Evolutionary conservation across 2,329 filamentous ascomycete species (phyloP), one percentile per base, ranked within the genome.

Genomic region (Lecanicillium sp.): DNA sequence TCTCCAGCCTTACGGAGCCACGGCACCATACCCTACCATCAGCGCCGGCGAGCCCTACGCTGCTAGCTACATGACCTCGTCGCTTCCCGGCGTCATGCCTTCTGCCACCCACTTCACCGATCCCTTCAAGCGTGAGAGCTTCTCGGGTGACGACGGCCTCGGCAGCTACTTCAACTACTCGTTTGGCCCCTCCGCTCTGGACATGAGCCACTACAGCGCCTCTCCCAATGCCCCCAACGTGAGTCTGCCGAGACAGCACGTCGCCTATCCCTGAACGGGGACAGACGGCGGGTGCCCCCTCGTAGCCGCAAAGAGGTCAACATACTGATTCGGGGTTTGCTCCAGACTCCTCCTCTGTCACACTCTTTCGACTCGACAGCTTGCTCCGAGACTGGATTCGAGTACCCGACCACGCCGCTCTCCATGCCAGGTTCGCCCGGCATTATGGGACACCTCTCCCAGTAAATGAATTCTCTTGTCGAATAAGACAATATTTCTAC

Each of bases 211-310:
- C 51, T 69, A 73, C 50, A 74, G 78, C 56, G 71, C 77, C 21
- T 88, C 87, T 71, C 79, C 85, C 63, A 78, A 79, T 65, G 78
- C 79, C 67, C 79, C 83, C 75, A 84, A 87, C 79, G 86, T 90
- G 83, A 84, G 81, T 83, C 70, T 51, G 32, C 39, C 15, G 32
- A 23, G 40, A 27, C 48, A 45, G 42, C 41, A 35, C 17, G 32
- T 29, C 26, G 9, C 30, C 43, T 45, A 36, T 10, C 43, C 35
- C 27, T 52, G 48, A 52, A 27, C 27, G 11, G 70, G 65, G 71
- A 59, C 54, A 54, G 58, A 53, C 59, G 65, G 60, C 70, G 69
- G 61, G 62, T 66, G 60, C 60, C 62, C 58, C 64, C 65, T 64
- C 62, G 64, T 58, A 64, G 64, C 45, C 23, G 36, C 17, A 21